Evolutionary conservation across 179 eudicot genomes (phyloP).

Genomic region (Nepenthes alata): DNA sequence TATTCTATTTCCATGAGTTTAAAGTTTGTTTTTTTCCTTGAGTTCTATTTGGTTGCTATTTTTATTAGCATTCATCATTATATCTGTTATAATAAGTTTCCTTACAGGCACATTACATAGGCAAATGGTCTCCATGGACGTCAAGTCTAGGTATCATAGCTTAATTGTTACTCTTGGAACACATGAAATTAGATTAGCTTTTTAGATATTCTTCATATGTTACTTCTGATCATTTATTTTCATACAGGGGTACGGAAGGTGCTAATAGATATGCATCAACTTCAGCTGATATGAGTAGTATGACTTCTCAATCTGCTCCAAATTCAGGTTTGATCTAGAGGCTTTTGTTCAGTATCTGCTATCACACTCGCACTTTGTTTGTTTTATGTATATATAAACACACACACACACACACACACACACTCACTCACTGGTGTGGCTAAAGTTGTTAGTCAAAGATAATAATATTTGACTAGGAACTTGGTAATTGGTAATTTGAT

Average conservation of each 20-base stretch:
- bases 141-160: conserved; percentile 41
- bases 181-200: neutral
- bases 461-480: too few relatives aligned
- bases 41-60: too few relatives aligned
- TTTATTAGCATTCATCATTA: too few relatives aligned
- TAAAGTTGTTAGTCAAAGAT: too few relatives aligned
- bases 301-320: conserved; percentile 37
- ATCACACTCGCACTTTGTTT: too few relatives aligned
- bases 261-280: conserved; percentile 44
- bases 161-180: conserved; percentile 1
- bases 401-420: too few relatives aligned
- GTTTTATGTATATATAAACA: too few relatives aligned
- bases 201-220: conserved; percentile 1
- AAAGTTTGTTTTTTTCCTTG: too few relatives aligned
- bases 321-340: conserved; percentile 33
- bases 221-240: neutral
- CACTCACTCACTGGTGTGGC: too few relatives aligned
- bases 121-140: conserved; percentile 40
- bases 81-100: conserved; percentile 1
- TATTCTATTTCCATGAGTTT: too few relatives aligned
- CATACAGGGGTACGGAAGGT: conserved; percentile 37
- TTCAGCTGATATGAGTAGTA: conserved; percentile 51
- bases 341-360: too few relatives aligned
- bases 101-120: conserved; percentile 46
- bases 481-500: too few relatives aligned